Percentiles rank a stretch among this genome's conserved stretches.
These are phyloP conservation scores for Cornus suecica DNA, from an alignment of 148 eudicot genomes.

Conservation along the genomic window DNA sequence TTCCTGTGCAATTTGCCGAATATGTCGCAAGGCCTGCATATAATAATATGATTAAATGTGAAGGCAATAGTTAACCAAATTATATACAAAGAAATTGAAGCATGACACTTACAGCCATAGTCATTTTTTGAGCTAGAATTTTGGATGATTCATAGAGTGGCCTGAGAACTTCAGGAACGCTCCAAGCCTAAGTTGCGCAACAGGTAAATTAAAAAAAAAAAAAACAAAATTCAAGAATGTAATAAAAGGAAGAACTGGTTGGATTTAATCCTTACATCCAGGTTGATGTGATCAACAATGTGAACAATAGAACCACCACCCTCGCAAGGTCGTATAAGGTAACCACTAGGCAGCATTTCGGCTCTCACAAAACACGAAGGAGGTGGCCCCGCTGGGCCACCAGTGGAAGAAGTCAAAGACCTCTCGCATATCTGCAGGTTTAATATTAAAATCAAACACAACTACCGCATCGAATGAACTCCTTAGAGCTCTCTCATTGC, in stretches of 20 bases:
- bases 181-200: constrained; percentile 32
- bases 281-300: constrained; percentile 57
- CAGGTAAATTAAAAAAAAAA: background rate
- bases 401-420: constrained; percentile 45
- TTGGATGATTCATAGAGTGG: constrained; percentile 69
- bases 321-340: constrained; percentile 54
- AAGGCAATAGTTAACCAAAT: background rate
- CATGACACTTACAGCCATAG: constrained; percentile 45
- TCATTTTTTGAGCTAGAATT: constrained; percentile 62
- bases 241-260: background rate
- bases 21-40: constrained; percentile 51
- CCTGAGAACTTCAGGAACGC: constrained; percentile 62
- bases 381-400: constrained; percentile 55
- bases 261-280: constrained; percentile 40
- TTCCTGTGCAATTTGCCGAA: constrained; percentile 64
- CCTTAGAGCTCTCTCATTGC: background rate
- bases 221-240: background rate
- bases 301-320: constrained; percentile 66
- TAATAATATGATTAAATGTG: background rate
- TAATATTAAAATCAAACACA: constrained; percentile 3
- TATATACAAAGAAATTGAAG: background rate
- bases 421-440: constrained; percentile 56
- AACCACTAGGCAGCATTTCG: constrained; percentile 64
- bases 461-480: background rate
- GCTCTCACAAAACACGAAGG: constrained; percentile 51